Evolutionary conservation across 2,329 filamentous ascomycete genomes (phyloP).

Genomic region (Stachybotrys elegans): DNA sequence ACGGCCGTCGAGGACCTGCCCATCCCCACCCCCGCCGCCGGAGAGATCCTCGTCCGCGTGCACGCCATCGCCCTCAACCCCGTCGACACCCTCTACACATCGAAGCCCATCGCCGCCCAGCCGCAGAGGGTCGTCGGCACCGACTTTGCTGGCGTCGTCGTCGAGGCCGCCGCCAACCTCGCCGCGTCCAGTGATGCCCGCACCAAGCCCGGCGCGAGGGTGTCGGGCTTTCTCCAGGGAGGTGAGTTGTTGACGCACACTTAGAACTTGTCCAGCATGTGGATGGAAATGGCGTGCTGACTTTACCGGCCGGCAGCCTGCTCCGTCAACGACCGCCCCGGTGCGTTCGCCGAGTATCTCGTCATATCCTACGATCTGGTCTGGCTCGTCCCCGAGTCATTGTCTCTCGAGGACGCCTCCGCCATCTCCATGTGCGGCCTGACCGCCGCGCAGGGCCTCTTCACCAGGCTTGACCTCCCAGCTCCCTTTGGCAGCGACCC

Average conservation of each 20-base stretch:
- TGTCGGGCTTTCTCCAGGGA: constrained; percentile 38
- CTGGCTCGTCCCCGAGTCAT: constrained; percentile 26
- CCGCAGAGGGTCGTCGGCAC: constrained; percentile 28
- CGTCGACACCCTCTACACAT: constrained; percentile 26
- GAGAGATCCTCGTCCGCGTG: constrained; percentile 18
- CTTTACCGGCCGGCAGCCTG: constrained; percentile 22
- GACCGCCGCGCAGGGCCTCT: constrained; percentile 37
- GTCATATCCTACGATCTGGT: constrained; percentile 27
- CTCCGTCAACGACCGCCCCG: constrained; percentile 34
- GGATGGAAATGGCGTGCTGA: background rate
- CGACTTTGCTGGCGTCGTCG: constrained; percentile 33
- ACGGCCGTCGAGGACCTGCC: constrained; percentile 12
- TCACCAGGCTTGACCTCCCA: constrained; percentile 27
- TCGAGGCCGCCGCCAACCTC: constrained; percentile 12
- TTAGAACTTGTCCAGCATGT: background rate
- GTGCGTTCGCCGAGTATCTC: constrained; percentile 39
- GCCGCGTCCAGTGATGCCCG: constrained; percentile 8
- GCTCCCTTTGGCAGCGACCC: too few relatives aligned
- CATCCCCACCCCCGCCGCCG: constrained; percentile 6
- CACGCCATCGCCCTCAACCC: constrained; percentile 20
- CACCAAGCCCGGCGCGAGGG: constrained; percentile 21
- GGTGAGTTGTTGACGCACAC: constrained; percentile 9
- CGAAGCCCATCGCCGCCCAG: constrained; percentile 24
- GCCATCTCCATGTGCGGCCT: constrained; percentile 34
- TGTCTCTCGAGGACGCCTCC: constrained; percentile 31